Conservation (phyloP, 2,329 filamentous ascomycete genomes). For the Claviceps digitariae region DNA sequence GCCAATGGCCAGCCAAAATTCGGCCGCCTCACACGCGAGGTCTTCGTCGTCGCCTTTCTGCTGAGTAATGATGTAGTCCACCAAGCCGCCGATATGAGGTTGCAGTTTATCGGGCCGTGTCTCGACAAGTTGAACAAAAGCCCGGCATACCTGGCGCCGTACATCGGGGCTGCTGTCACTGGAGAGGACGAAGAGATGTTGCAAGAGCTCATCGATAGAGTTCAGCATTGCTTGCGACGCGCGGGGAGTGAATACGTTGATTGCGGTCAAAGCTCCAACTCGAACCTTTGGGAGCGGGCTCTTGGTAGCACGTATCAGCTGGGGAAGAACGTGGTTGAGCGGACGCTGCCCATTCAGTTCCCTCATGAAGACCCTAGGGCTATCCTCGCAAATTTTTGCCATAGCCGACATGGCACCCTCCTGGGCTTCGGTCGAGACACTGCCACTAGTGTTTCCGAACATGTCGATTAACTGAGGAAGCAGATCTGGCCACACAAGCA, state of each 20-base stretch:
- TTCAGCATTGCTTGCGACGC: slow-evolving; percentile 71
- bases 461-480: slow-evolving; percentile 70
- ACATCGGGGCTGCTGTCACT: slow-evolving; percentile 69
- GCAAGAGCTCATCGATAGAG: slow-evolving; percentile 67
- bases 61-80: slow-evolving; percentile 86
- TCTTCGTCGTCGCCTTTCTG: slow-evolving; percentile 82
- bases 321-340: slow-evolving; percentile 76
- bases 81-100: slow-evolving; percentile 74
- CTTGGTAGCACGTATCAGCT: slow-evolving; percentile 75
- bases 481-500: slow-evolving; percentile 84
- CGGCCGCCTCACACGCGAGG: slow-evolving; percentile 82
- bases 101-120: slow-evolving; percentile 79
- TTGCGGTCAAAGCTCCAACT: slow-evolving; percentile 62
- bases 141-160: slow-evolving; percentile 80
- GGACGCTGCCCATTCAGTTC: slow-evolving; percentile 83
- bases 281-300: slow-evolving; percentile 66
- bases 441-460: slow-evolving; percentile 58
- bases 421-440: slow-evolving; percentile 57
- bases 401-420: slow-evolving; percentile 91
- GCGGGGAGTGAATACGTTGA: slow-evolving; percentile 84
- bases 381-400: slow-evolving; percentile 94
- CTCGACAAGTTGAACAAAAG: slow-evolving; percentile 86
- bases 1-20: slow-evolving; percentile 92
- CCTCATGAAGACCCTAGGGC: slow-evolving; percentile 69
- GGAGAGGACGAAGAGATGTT: slow-evolving; percentile 70